Evolutionary conservation across 1,284 basidiomycete genomes (phyloP).

Genomic region (Laetiporus sulphureus): DNA sequence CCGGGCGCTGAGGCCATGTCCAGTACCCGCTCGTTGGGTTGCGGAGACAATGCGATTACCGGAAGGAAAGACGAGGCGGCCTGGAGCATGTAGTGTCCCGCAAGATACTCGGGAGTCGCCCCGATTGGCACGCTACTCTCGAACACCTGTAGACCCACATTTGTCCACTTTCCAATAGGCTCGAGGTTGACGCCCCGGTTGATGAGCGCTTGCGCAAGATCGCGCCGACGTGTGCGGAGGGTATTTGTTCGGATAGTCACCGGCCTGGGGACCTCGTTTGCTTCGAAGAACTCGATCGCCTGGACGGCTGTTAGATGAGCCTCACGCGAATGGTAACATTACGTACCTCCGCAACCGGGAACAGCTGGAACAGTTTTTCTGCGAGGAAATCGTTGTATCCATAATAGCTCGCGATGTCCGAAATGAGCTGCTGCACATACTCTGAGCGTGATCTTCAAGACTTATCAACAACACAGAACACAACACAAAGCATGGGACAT

Average conservation of each 20-base stretch:
- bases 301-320: slow-evolving; percentile 26
- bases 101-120: slow-evolving; percentile 98
- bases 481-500: neutral
- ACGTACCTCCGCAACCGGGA: slow-evolving; percentile 84
- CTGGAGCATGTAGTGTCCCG: slow-evolving; percentile 99
- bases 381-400: slow-evolving; percentile 97
- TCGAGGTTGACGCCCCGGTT: slow-evolving; percentile 97
- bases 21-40: slow-evolving; percentile 90
- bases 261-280: slow-evolving; percentile 93
- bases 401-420: slow-evolving; percentile 92
- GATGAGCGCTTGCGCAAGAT: slow-evolving; percentile 91
- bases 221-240: slow-evolving; percentile 86
- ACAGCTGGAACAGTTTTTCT: slow-evolving; percentile 92
- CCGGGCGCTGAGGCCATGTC: slow-evolving; percentile 99
- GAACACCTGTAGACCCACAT: slow-evolving; percentile 96
- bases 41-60: slow-evolving; percentile 91
- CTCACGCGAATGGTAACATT: slow-evolving; percentile 2
- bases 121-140: slow-evolving; percentile 95
- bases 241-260: slow-evolving; percentile 99
- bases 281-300: slow-evolving; percentile 98
- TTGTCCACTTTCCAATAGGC: slow-evolving; percentile 98
- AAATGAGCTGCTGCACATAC: slow-evolving; percentile 83
- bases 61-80: slow-evolving; percentile 99
- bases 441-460: slow-evolving; percentile 73
- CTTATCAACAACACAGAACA: neutral